Percentiles rank a stretch among this genome's conserved stretches.
These are phyloP conservation scores for Theileria orientalis DNA, from an alignment of 169 alveolate genomes.

Conservation along the genomic window DNA sequence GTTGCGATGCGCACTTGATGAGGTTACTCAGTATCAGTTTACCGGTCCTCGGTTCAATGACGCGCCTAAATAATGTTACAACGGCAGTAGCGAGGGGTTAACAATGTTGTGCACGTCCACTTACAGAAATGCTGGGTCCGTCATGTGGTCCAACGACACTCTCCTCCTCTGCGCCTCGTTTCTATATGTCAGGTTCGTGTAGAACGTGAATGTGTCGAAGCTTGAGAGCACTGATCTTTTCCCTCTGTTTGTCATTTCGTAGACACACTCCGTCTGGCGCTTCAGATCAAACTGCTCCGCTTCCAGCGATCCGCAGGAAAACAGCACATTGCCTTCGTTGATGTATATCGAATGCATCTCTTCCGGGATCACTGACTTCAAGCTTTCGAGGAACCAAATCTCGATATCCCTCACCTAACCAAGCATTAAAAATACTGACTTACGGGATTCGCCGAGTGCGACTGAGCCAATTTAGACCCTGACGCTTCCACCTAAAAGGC, in stretches of 20 bases:
- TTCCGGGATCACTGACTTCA: slow-evolving; percentile 29
- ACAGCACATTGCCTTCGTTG: slow-evolving; percentile 50
- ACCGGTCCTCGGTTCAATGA: slow-evolving; percentile 41
- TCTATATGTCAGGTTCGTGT: slow-evolving; percentile 36
- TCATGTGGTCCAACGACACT: slow-evolving; percentile 48
- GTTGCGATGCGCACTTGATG: slow-evolving; percentile 34
- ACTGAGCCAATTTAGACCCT: no score
- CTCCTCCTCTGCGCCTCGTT: slow-evolving; percentile 37
- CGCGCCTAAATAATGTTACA: slow-evolving; percentile 20
- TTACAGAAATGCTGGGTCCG: slow-evolving; percentile 59
- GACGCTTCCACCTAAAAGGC: no score
- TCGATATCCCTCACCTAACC: slow-evolving; percentile 36
- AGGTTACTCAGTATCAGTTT: slow-evolving; percentile 44
- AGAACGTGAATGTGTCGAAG: slow-evolving; percentile 34
- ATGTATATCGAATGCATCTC: slow-evolving; percentile 59
- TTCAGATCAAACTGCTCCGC: neutral
- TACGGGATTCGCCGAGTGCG: no score
- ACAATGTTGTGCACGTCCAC: neutral
- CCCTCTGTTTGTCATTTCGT: slow-evolving; percentile 27
- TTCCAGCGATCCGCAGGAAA: slow-evolving; percentile 20
- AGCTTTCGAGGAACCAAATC: slow-evolving; percentile 35
- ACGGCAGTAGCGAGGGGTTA: no score
- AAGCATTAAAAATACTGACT: neutral
- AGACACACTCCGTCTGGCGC: slow-evolving; percentile 4
- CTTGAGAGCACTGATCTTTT: slow-evolving; percentile 28